Conservation (phyloP, 129 eudicot species). For the Flaveria trinervia region DNA sequence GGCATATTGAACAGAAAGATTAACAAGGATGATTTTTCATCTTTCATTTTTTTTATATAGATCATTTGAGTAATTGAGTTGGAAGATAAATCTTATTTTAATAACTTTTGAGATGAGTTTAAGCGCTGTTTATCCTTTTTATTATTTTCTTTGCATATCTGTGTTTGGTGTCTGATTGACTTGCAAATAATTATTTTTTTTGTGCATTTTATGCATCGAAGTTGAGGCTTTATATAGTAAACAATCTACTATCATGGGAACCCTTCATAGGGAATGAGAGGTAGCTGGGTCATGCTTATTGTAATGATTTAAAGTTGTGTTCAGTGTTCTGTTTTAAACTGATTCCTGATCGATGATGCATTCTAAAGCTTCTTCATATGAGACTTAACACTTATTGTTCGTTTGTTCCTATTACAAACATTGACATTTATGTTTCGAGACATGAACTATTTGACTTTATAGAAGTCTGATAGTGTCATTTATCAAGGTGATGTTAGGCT, state of each 20-base stretch:
- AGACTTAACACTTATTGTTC: neutral
- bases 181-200: neutral
- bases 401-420: neutral
- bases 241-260: neutral
- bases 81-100: slow-evolving; percentile 20
- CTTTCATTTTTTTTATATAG: neutral
- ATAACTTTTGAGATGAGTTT: neutral
- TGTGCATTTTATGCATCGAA: neutral
- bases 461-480: neutral
- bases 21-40: neutral
- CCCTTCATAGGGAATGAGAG: too few relatives aligned
- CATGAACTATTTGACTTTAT: neutral
- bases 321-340: neutral
- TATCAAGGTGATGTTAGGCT: neutral
- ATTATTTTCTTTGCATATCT: neutral
- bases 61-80: neutral
- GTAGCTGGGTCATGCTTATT: neutral
- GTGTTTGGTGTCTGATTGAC: neutral
- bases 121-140: neutral
- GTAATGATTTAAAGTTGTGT: neutral
- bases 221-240: slow-evolving; percentile 1
- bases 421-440: neutral
- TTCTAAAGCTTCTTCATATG: neutral
- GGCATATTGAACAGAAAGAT: neutral
- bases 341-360: neutral